phyloP scores from a whole-genome alignment of 257 asterid genomes.

The Solanum bulbocastanum region DNA sequence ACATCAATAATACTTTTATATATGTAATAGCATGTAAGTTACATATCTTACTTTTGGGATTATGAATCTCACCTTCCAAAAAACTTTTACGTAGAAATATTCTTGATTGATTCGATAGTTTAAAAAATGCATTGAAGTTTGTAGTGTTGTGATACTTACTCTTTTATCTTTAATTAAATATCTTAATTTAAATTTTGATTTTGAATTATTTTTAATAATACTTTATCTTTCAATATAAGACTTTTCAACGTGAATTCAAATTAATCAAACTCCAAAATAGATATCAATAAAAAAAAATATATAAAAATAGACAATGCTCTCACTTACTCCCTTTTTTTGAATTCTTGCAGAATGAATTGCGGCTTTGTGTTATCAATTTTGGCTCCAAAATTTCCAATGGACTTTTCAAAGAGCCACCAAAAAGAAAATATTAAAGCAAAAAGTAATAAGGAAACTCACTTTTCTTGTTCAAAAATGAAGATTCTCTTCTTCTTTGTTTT shows the following conservation, averaged over 20 bases:
- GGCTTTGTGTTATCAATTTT: background rate
- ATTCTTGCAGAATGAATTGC: background rate
- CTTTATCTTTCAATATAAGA: too few species aligned
- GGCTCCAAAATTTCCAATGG: background rate
- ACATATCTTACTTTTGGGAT: background rate
- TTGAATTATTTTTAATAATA: too few species aligned
- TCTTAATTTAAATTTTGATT: too few species aligned
- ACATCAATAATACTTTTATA: too few species aligned
- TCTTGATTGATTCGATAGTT: background rate
- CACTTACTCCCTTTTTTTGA: background rate
- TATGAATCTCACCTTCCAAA: background rate
- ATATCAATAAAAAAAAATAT: too few species aligned
- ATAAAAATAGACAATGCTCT: background rate
- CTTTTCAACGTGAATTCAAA: accelerated
- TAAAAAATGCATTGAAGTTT: background rate
- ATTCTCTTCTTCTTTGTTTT: background rate
- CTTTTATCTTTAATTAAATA: too few species aligned
- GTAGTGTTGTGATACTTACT: background rate
- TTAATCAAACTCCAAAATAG: background rate
- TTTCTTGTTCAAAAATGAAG: background rate
- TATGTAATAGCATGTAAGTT: background rate
- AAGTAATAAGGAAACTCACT: background rate
- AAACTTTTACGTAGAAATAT: background rate
- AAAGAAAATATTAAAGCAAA: background rate
- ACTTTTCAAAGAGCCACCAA: background rate